Base-by-base conservation (phyloP, 352 stramenopile genomes). In the Phytopythium ostracodes region DNA sequence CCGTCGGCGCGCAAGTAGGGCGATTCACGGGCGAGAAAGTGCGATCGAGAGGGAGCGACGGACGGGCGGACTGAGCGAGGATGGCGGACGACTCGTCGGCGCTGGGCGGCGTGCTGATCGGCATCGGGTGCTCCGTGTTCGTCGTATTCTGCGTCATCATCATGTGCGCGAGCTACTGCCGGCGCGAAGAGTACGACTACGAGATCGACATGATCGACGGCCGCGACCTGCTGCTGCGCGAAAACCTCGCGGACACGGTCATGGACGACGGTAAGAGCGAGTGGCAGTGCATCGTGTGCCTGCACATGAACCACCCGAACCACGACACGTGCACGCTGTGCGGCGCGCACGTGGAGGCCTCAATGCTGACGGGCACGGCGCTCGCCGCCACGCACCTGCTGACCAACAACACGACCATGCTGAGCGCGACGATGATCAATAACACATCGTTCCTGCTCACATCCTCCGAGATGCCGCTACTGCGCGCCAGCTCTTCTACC, bases 271-370 rank as follows among this genome's bases (percentile, higher is more conserved):
- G 75, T 22, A 64, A 67, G 52, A 83, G 67, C 55, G 82, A 91
- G 64, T 90, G 82, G 82, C 78, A 90, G 60, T 91, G 82, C 63
- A 60, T 90, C 56, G 81, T 91, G 14, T 91, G 82, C 58, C 73
- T 78, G 47, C 81, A 91, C 58, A 72, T 89, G 68, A 91, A 91
- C 58, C 82, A 91, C 58, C 82, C 82, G 7, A 81, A 86, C 60
- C 77, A 87, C 52, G 63, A 75, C 38, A 64, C 70, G 46, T 91
- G 82, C 71, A 65, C 71, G 50, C 68, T 91, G 53, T 91, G 82
- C 56, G 82, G 82, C 47, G 82, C 82, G 24, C 77, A 81, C 36
- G 72, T 73, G 56, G 82, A 88, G 61, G 76, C 77, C 25, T 84
- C 77, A 8, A 72, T 64, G 9, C 75, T 81, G 57, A 67, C 77